Base-by-base conservation (phyloP, 108 stramenopile species). In the Nitzschia palea region DNA sequence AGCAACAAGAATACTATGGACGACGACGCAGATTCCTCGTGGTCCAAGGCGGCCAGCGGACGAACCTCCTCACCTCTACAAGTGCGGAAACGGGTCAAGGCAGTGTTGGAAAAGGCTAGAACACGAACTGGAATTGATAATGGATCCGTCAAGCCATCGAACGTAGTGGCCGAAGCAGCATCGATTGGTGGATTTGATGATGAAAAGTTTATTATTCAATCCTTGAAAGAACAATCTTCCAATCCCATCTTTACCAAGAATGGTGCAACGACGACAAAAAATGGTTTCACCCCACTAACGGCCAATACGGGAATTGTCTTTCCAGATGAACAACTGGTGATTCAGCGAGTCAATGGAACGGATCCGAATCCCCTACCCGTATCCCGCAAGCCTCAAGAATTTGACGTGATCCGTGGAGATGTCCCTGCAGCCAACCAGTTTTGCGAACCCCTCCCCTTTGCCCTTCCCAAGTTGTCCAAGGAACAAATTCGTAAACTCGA, bases 41-140 rank as follows among this genome's bases (percentile, higher is more conserved):
- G 48, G 51, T 71, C 61, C 33, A 71, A 63, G n/a, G 6, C 61
- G 1, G 62, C 61, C 26, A 32, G 25, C 28, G 52, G 42, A 0
- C 32, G 65, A 66, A 15, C 32, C 17, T 54, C 36, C 10, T 64
- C 68, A 27, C 68, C 62, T 55, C 78, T 91, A 27, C 80, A 83
- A 55, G 87, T 92, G 2, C 80, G 91, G 10, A 72, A 68, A 40
- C 56, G 91, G 48, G 91, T 92, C 0, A 76, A 73, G 42, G 70
- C 75, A 0, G 91, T 89, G 18, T 69, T 92, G 47, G 78, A 84
- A 64, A 83, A 82, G 64, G 91, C 91, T 10, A 70, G 81, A 63
- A 77, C 80, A 40, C 76, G 91, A 22, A 92, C 91, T 27, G 91
- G 91, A 36, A 78, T 92, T n/a, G 67, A 67, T 12, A 89, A 88